Conservation (phyloP, 1,284 basidiomycete genomes). For the Psilocybe mexicana region DNA sequence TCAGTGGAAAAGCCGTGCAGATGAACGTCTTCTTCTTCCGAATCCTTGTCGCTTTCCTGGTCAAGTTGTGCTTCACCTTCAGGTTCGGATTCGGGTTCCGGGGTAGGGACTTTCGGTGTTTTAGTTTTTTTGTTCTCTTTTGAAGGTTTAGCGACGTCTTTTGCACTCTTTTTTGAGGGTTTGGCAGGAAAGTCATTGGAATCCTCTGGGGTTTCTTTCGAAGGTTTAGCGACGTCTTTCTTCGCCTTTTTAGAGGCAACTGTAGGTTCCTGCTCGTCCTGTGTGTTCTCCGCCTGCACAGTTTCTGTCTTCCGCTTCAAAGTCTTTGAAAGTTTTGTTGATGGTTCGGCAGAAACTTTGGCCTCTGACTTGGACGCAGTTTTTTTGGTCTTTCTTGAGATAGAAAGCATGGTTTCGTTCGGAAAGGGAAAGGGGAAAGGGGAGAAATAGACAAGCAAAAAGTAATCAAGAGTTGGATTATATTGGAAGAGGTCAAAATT, state of each 20-base stretch:
- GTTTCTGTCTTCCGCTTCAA: slow-evolving; percentile 28
- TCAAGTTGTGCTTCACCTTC: slow-evolving; percentile 13
- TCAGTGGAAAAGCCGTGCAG: slow-evolving; percentile 78
- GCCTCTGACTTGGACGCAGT: slow-evolving; percentile 25
- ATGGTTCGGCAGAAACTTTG: slow-evolving; percentile 10
- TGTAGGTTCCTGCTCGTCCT: slow-evolving; percentile 9
- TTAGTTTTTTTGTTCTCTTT: slow-evolving; percentile 11
- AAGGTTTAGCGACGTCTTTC: slow-evolving; percentile 14
- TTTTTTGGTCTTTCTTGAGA: slow-evolving; percentile 25
- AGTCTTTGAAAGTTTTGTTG: slow-evolving; percentile 21
- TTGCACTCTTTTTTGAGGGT: no score
- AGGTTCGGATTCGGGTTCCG: slow-evolving; percentile 18
- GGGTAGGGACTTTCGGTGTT: slow-evolving; percentile 19
- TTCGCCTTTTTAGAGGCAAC: slow-evolving; percentile 22
- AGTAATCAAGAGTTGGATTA: not conserved
- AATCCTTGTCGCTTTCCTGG: slow-evolving; percentile 21
- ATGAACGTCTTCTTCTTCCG: slow-evolving; percentile 41
- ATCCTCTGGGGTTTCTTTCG: not conserved
- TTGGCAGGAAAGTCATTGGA: no score
- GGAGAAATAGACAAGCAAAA: not conserved
- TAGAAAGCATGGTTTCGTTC: slow-evolving; percentile 10
- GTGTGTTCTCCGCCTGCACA: slow-evolving; percentile 9
- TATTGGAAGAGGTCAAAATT: not conserved
- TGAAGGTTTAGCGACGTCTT: not conserved
- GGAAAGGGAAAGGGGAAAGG: not conserved